Conservation (phyloP, 331 rosid species). For the Phaseolus coccineus region DNA sequence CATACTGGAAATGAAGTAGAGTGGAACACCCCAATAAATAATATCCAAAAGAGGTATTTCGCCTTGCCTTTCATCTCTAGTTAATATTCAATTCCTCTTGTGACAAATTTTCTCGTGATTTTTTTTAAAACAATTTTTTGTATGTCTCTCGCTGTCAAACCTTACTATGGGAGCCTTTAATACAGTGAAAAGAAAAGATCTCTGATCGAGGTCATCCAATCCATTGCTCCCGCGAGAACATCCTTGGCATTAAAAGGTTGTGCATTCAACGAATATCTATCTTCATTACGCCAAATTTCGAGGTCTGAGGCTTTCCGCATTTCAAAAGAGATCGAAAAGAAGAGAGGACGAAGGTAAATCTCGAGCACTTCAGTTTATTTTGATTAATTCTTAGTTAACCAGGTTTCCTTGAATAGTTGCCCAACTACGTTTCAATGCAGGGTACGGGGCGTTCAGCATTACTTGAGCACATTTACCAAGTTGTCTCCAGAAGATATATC, state of each 20-base stretch:
- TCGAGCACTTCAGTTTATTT: slow-evolving; percentile 33
- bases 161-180: slow-evolving; percentile 37
- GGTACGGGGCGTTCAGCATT: slow-evolving; percentile 67
- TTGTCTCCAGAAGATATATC: slow-evolving; percentile 51
- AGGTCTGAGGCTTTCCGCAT: slow-evolving; percentile 72
- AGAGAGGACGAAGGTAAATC: slow-evolving; percentile 70
- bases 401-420: slow-evolving; percentile 37
- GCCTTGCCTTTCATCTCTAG: slow-evolving; percentile 41
- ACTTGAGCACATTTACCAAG: slow-evolving; percentile 46
- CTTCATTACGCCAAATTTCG: slow-evolving; percentile 76
- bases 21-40: slow-evolving; percentile 46
- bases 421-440: slow-evolving; percentile 57
- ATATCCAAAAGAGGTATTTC: slow-evolving; percentile 51
- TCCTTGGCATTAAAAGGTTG: slow-evolving; percentile 60
- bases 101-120: slow-evolving; percentile 18
- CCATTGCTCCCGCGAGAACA: slow-evolving; percentile 67
- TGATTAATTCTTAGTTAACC: neutral
- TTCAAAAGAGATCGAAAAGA: slow-evolving; percentile 56
- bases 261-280: slow-evolving; percentile 74
- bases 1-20: slow-evolving; percentile 52
- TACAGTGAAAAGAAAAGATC: slow-evolving; percentile 50
- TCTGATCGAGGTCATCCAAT: slow-evolving; percentile 44
- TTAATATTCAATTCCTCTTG: slow-evolving; percentile 5
- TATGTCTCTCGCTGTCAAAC: slow-evolving; percentile 27
- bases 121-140: slow-evolving; percentile 2